A percentile compares a stretch with the other conserved stretches of the same genome.
phyloP scores from a whole-genome alignment of 2,329 filamentous ascomycete species.

The Moelleriella libera region DNA sequence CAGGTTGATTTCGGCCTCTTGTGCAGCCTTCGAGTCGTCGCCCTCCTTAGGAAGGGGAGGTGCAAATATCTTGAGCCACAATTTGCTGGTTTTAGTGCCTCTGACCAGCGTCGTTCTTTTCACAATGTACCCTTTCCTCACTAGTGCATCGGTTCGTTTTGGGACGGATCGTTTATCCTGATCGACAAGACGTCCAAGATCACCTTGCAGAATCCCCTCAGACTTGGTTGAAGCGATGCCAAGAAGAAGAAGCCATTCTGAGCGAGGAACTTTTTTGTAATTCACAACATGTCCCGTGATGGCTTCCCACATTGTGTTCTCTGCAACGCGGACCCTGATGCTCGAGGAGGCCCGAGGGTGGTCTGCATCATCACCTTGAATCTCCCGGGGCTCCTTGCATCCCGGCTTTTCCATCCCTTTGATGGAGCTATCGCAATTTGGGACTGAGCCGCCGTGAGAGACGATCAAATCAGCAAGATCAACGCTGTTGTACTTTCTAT shows the following conservation, averaged over 20 bases:
- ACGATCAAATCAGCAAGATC: slow-evolving; percentile 18
- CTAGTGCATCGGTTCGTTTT: slow-evolving; percentile 43
- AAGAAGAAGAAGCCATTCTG: slow-evolving; percentile 44
- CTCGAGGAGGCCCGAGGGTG: neutral
- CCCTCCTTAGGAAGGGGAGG: slow-evolving; percentile 25
- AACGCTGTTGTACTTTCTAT: slow-evolving; percentile 22
- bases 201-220: slow-evolving; percentile 45
- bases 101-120: slow-evolving; percentile 45
- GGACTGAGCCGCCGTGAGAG: neutral
- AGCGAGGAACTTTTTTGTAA: slow-evolving; percentile 40
- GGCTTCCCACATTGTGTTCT: slow-evolving; percentile 44
- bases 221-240: slow-evolving; percentile 40
- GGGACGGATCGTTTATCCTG: slow-evolving; percentile 52
- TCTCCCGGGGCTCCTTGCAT: neutral
- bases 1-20: slow-evolving; percentile 21
- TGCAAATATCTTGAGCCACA: slow-evolving; percentile 44
- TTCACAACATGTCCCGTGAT: slow-evolving; percentile 46
- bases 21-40: slow-evolving; percentile 10
- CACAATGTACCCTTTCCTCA: slow-evolving; percentile 46
- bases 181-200: slow-evolving; percentile 39
- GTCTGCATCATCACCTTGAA: neutral
- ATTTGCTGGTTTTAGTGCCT: slow-evolving; percentile 46
- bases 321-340: slow-evolving; percentile 30
- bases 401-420: neutral
- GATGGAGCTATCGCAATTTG: neutral